Percentiles rank a stretch among this genome's conserved stretches.
phyloP scores from a whole-genome alignment of 2,329 filamentous ascomycete species.

The Apiospora rasikravindrae region DNA sequence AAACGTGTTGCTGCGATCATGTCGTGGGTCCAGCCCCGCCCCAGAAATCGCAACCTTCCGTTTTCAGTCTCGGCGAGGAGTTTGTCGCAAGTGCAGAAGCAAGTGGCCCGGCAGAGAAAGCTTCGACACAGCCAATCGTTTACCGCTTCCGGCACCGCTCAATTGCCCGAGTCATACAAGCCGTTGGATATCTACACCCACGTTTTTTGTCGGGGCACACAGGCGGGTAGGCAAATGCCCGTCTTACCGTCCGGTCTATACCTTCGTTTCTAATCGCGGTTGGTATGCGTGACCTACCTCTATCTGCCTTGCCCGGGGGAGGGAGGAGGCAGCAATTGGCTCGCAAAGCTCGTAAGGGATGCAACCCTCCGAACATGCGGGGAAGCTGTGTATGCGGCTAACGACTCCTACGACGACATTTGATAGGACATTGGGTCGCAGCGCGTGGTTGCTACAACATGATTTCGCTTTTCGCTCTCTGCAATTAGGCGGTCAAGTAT shows the following conservation, averaged over 20 bases:
- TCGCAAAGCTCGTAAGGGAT: neutral
- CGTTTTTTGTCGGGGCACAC: neutral
- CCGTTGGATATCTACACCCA: neutral
- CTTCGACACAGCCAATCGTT: neutral
- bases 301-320: neutral
- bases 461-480: neutral
- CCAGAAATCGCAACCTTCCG: neutral
- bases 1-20: neutral
- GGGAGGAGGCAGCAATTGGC: neutral
- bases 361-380: conserved; percentile 3
- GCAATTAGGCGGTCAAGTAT: conserved; percentile 8
- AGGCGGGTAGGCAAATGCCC: neutral
- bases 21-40: neutral
- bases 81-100: neutral
- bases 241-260: neutral
- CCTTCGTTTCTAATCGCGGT: neutral
- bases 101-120: no score
- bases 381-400: neutral
- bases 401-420: neutral
- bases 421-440: neutral
- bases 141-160: neutral
- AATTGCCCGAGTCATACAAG: conserved; percentile 1
- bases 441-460: neutral
- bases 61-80: conserved; percentile 1
- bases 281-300: neutral